Conservation (phyloP, 306 rosid genomes). For the Alnus glutinosa region DNA sequence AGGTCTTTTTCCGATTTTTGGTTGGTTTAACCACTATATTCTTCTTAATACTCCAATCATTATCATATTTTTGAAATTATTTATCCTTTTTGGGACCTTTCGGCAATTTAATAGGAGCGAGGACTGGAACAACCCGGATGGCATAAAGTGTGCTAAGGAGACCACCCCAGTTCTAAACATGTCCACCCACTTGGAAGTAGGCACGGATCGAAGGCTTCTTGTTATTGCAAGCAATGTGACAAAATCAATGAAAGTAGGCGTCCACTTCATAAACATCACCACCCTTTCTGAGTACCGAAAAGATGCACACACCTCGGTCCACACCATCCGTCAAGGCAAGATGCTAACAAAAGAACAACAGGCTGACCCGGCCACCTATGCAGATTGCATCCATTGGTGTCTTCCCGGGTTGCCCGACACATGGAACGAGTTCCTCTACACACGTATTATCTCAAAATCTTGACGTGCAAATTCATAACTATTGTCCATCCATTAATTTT, state of each 20-base stretch:
- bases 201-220: constrained; percentile 73
- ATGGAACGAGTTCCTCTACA: constrained; percentile 84
- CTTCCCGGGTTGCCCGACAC: constrained; percentile 94
- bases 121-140: constrained; percentile 85
- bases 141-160: constrained; percentile 88
- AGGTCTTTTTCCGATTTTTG: background rate
- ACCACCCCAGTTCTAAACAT: constrained; percentile 63
- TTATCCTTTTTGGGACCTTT: background rate
- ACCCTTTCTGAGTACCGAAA: constrained; percentile 74
- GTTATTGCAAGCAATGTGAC: constrained; percentile 52
- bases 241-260: constrained; percentile 50
- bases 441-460: constrained; percentile 66
- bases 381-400: constrained; percentile 98
- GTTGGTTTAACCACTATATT: constrained; percentile 25
- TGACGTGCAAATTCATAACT: constrained; percentile 37
- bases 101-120: constrained; percentile 56
- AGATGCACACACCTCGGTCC: constrained; percentile 89
- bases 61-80: background rate
- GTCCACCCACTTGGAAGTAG: constrained; percentile 53
- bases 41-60: constrained; percentile 5
- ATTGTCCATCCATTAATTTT: background rate
- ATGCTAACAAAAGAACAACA: constrained; percentile 67
- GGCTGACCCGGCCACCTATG: constrained; percentile 78
- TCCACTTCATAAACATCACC: constrained; percentile 71
- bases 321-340: constrained; percentile 87